Conservation (phyloP, 2,329 filamentous ascomycete species). For the Sphaerostilbella broomeana region DNA sequence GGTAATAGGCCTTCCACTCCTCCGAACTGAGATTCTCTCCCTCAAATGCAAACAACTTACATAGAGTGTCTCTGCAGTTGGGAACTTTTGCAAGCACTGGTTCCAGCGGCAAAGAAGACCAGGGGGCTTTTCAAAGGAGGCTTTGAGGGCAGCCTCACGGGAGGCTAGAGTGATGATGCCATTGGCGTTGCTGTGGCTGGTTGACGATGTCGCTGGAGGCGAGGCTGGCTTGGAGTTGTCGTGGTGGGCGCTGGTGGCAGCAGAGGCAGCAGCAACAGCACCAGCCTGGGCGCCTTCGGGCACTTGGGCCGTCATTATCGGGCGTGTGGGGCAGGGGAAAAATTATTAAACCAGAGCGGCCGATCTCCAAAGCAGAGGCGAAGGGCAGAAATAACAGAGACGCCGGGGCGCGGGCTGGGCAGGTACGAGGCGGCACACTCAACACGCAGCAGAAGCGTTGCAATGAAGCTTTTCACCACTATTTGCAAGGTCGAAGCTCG, state of each 20-base stretch:
- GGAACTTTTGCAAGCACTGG: slow-evolving; percentile 52
- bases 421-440: slow-evolving; percentile 4
- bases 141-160: slow-evolving; percentile 2
- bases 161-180: slow-evolving; percentile 1
- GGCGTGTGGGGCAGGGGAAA: slow-evolving; percentile 9
- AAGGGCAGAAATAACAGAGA: too few relatives aligned
- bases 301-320: slow-evolving; percentile 28
- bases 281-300: slow-evolving; percentile 19
- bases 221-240: slow-evolving; percentile 27
- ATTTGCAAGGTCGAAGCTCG: too few relatives aligned
- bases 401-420: slow-evolving; percentile 5
- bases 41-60: slow-evolving; percentile 34
- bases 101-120: slow-evolving; percentile 53
- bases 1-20: background rate
- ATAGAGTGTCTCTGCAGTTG: slow-evolving; percentile 52
- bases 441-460: background rate
- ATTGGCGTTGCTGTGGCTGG: slow-evolving; percentile 2
- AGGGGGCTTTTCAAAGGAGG: slow-evolving; percentile 2
- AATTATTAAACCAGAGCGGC: slow-evolving; percentile 2
- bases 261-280: too few relatives aligned
- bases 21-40: too few relatives aligned
- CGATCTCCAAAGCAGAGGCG: slow-evolving; percentile 6
- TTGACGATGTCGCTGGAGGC: slow-evolving; percentile 6
- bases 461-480: background rate
- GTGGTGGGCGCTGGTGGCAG: slow-evolving; percentile 15